phyloP scores from a whole-genome alignment of 257 asterid genomes.

The Nicotiana paniculata region DNA sequence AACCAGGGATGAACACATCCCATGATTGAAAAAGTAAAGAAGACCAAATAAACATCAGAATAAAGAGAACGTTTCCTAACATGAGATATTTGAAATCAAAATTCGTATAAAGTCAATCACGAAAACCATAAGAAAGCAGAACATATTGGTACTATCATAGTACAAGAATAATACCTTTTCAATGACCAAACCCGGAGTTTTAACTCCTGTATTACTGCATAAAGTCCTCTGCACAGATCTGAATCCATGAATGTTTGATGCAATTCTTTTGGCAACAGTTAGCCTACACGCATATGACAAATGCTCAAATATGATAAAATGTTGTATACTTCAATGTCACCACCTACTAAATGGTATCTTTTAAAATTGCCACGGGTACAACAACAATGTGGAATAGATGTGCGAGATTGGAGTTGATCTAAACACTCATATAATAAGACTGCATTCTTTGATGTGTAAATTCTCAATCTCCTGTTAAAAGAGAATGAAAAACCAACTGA shows the following conservation, averaged over 20 bases:
- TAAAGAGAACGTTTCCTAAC: background rate
- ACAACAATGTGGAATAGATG: background rate
- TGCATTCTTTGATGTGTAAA: background rate
- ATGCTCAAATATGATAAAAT: background rate
- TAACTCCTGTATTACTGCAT: slow-evolving; percentile 35
- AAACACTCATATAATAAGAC: background rate
- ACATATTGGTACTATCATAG: background rate
- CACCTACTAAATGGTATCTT: background rate
- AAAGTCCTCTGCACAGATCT: slow-evolving; percentile 42
- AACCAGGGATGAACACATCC: background rate
- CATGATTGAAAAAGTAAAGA: background rate
- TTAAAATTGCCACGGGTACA: background rate
- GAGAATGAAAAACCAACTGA: too few species aligned
- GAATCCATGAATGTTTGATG: slow-evolving; percentile 16
- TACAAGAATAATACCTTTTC: slow-evolving; percentile 16
- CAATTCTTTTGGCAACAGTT: slow-evolving; percentile 37
- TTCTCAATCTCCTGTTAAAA: background rate
- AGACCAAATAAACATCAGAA: background rate
- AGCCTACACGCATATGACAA: slow-evolving; percentile 24
- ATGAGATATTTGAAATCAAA: background rate
- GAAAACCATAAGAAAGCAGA: background rate
- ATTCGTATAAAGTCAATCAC: background rate
- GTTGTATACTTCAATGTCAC: background rate
- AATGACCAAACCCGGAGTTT: slow-evolving; percentile 24
- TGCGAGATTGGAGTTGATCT: background rate